Evolutionary conservation across 169 alveolate species (phyloP).

Genomic region (Plasmodium vinckei): DNA sequence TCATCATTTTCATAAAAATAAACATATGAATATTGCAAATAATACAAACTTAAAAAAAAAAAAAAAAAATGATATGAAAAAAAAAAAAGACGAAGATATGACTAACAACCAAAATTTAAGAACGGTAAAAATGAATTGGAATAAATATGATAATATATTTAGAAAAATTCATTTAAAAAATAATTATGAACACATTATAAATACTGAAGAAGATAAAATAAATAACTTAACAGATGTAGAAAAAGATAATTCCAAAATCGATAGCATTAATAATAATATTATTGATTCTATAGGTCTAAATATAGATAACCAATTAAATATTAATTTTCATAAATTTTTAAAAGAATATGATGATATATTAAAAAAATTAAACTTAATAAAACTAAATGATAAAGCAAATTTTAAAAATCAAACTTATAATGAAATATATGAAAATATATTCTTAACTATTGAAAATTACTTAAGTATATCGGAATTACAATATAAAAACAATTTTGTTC

Average conservation of each 20-base stretch:
- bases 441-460: constrained; percentile 29
- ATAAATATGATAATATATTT: constrained; percentile 63
- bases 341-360: constrained; percentile 41
- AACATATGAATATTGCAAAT: too few species aligned
- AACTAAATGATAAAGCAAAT: constrained; percentile 30
- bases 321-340: constrained; percentile 35
- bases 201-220: neutral
- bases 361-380: constrained; percentile 29
- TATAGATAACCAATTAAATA: constrained; percentile 5
- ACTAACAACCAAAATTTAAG: constrained; percentile 66
- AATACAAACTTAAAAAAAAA: neutral
- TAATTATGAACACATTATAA: constrained; percentile 35
- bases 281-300: neutral
- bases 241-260: constrained; percentile 11
- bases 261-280: neutral
- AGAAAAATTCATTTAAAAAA: constrained; percentile 52
- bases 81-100: constrained; percentile 45
- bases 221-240: constrained; percentile 35
- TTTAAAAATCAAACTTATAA: constrained; percentile 41
- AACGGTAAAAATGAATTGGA: constrained; percentile 70
- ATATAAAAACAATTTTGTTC: constrained; percentile 60
- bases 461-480: constrained; percentile 41
- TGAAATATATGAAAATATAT: constrained; percentile 49
- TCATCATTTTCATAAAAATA: too few species aligned
- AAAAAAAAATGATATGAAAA: constrained; percentile 24